Evolutionary conservation across 805 yeast genomes (phyloP).

Genomic region (Pichia eremophila): DNA sequence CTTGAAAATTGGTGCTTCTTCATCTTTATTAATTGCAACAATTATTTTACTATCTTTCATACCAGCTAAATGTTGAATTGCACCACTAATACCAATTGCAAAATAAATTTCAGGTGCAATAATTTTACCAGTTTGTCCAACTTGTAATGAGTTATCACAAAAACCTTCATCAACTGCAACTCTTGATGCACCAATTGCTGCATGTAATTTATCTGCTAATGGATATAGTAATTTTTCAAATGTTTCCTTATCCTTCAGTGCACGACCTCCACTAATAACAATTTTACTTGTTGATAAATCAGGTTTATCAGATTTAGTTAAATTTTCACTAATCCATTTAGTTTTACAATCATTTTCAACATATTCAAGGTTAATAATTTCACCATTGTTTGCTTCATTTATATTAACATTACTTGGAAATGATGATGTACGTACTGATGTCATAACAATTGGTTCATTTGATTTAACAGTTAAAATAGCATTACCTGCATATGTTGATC

Average conservation of each 20-base stretch:
- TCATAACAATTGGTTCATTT: slow-evolving; percentile 52
- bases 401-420: slow-evolving; percentile 35
- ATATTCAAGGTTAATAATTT: slow-evolving; percentile 38
- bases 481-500: slow-evolving; percentile 96
- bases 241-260: slow-evolving; percentile 80
- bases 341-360: slow-evolving; percentile 32
- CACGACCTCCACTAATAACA: slow-evolving; percentile 92
- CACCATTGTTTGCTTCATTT: slow-evolving; percentile 18
- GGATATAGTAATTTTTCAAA: slow-evolving; percentile 74
- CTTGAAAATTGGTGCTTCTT: slow-evolving; percentile 88
- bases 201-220: slow-evolving; percentile 71
- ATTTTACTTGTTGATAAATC: slow-evolving; percentile 76
- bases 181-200: slow-evolving; percentile 96
- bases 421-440: slow-evolving; percentile 81
- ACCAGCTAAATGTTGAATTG: slow-evolving; percentile 96
- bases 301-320: slow-evolving; percentile 77
- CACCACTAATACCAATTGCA: slow-evolving; percentile 94
- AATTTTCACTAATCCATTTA: slow-evolving; percentile 67
- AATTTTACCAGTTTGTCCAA: slow-evolving; percentile 97
- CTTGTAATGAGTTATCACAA: slow-evolving; percentile 92
- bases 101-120: slow-evolving; percentile 93
- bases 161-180: slow-evolving; percentile 97
- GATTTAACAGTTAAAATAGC: slow-evolving; percentile 76
- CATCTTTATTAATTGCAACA: slow-evolving; percentile 91
- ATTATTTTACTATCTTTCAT: slow-evolving; percentile 93